Evolutionary conservation across 2,329 filamentous ascomycete genomes (phyloP).

Genomic region (Plectosphaerella sp.): DNA sequence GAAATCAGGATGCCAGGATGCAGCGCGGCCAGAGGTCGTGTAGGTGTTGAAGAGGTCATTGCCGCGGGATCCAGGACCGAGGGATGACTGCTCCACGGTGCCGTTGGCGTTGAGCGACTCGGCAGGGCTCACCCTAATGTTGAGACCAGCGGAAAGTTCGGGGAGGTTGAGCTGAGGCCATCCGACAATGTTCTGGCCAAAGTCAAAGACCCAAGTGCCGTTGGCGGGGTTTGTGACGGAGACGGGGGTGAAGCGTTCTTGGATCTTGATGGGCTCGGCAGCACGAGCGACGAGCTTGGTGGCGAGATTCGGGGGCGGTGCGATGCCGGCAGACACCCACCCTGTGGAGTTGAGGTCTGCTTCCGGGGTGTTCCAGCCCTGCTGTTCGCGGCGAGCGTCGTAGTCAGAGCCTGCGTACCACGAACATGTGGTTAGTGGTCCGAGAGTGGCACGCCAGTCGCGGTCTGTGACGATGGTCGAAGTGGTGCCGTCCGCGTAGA

Average conservation of each 20-base stretch:
- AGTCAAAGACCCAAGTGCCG: slow-evolving; percentile 7
- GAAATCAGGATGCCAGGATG: slow-evolving; percentile 5
- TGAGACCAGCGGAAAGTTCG: slow-evolving; percentile 5
- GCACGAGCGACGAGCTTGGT: slow-evolving; percentile 7
- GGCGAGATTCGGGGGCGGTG: slow-evolving; percentile 6
- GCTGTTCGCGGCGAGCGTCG: slow-evolving; percentile 2
- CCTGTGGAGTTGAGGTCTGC: slow-evolving; percentile 1
- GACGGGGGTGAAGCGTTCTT: slow-evolving; percentile 3
- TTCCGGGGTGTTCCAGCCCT: slow-evolving; percentile 2
- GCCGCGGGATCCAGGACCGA: slow-evolving; percentile 1
- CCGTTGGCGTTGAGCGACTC: slow-evolving; percentile 8
- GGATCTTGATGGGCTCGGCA: slow-evolving; percentile 5
- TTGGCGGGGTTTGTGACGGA: slow-evolving; percentile 5
- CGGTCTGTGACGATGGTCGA: slow-evolving; percentile 4
- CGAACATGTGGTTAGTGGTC: slow-evolving; percentile 2
- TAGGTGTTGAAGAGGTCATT: slow-evolving; percentile 4
- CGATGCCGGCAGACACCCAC: slow-evolving; percentile 5
- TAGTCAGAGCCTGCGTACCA: slow-evolving; percentile 7
- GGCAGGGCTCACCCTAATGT: slow-evolving; percentile 3
- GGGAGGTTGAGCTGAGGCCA: slow-evolving; percentile 6
- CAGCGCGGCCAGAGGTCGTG: slow-evolving; percentile 4
- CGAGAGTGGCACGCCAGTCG: slow-evolving; percentile 5
- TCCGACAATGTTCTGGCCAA: slow-evolving; percentile 7
- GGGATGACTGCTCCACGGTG: slow-evolving; percentile 4
- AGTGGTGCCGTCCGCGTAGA: background rate